Evolutionary conservation across 176 grass and related monocot species (phyloP).

Genomic region (Tuctoria greenei): DNA sequence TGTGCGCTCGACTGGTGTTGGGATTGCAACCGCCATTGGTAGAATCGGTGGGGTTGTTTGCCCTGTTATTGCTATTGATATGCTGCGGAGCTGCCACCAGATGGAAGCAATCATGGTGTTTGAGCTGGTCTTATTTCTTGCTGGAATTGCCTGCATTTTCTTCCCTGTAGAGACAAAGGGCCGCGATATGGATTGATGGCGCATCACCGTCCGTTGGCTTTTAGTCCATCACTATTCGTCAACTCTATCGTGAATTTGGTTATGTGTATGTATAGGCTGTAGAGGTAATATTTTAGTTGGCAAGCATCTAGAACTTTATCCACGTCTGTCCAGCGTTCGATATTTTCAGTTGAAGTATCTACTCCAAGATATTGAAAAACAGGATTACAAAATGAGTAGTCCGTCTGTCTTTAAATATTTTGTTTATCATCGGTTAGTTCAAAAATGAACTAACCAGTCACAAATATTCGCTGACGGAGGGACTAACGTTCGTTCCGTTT

Average conservation of each 20-base stretch:
- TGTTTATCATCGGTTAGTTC: too few species aligned
- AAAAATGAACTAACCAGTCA: too few species aligned
- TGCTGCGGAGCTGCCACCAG: conserved; percentile 68
- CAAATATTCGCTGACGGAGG: too few species aligned
- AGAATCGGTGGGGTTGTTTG: conserved; percentile 73
- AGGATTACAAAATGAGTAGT: too few species aligned
- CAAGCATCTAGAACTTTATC: background rate
- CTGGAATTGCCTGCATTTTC: conserved; percentile 53
- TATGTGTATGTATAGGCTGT: background rate
- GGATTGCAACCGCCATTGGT: conserved; percentile 56
- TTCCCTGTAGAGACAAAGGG: conserved; percentile 80
- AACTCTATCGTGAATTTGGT: background rate
- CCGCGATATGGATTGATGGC: conserved; percentile 39
- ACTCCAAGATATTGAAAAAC: background rate
- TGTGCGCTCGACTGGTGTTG: conserved; percentile 64
- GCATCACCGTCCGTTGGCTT: background rate
- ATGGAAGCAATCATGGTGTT: conserved; percentile 64
- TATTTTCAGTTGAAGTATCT: background rate
- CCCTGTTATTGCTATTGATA: conserved; percentile 53
- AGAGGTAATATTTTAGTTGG: background rate
- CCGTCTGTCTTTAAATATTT: too few species aligned
- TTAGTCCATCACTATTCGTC: background rate
- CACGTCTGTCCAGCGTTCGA: conserved; percentile 14
- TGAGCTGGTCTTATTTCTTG: conserved; percentile 51
- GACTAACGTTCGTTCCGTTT: background rate